Evolutionary conservation across 2,329 filamentous ascomycete species (phyloP).

Genomic region (Botrytis paeoniae): DNA sequence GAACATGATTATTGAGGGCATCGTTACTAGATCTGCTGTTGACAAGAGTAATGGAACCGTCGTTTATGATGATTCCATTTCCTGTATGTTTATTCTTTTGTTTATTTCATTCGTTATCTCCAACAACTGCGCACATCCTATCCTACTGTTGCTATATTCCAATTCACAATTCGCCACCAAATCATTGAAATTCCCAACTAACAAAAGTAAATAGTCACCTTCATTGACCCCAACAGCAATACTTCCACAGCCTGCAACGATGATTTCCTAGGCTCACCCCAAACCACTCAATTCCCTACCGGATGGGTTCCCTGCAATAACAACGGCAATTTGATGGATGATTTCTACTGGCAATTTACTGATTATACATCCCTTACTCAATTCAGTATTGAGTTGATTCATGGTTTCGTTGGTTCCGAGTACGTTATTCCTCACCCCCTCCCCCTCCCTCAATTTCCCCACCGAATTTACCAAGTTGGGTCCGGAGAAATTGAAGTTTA

Average conservation of each 20-base stretch:
- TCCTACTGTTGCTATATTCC: slow-evolving; percentile 16
- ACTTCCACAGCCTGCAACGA: slow-evolving; percentile 31
- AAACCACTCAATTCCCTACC: slow-evolving; percentile 23
- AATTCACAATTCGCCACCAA: slow-evolving; percentile 21
- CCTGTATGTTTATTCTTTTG: slow-evolving; percentile 15
- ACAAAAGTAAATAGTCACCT: slow-evolving; percentile 26
- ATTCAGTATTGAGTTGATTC: slow-evolving; percentile 30
- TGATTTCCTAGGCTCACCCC: slow-evolving; percentile 26
- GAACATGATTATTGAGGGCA: neutral
- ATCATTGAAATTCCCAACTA: neutral
- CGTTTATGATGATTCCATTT: slow-evolving; percentile 18
- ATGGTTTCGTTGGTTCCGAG: slow-evolving; percentile 29
- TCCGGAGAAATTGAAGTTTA: neutral
- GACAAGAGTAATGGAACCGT: slow-evolving; percentile 5
- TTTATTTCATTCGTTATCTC: neutral
- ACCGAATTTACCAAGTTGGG: neutral
- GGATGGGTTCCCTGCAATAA: slow-evolving; percentile 21
- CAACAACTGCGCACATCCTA: slow-evolving; percentile 22
- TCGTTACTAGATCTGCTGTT: slow-evolving; percentile 13
- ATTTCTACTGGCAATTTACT: slow-evolving; percentile 31
- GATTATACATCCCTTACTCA: slow-evolving; percentile 20
- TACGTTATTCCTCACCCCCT: slow-evolving; percentile 19
- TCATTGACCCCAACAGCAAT: slow-evolving; percentile 35
- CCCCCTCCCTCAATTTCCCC: neutral
- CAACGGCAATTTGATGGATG: slow-evolving; percentile 19